These are phyloP conservation scores for Coelomomyces lativittatus DNA, from an alignment of 371 early-diverging fungal species.

Conservation along the genomic window DNA sequence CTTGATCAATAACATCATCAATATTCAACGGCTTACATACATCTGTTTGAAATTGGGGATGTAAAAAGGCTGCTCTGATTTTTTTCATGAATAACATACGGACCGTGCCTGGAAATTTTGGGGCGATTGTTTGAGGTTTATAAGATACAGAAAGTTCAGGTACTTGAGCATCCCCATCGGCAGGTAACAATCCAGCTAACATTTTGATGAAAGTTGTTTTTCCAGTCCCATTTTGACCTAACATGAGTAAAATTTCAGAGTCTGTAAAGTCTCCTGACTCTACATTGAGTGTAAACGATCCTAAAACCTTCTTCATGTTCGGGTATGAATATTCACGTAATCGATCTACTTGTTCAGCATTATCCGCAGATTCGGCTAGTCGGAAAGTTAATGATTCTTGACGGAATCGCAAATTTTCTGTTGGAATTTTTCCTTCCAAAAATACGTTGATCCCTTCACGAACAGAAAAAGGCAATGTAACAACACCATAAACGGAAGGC, in stretches of 20 bases:
- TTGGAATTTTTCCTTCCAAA: conserved; percentile 95
- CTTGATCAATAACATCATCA: conserved; percentile 84
- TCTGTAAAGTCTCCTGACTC: conserved; percentile 79
- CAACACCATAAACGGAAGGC: conserved; percentile 97
- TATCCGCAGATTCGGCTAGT: conserved; percentile 68
- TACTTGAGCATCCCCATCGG: conserved; percentile 58
- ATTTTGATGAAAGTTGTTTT: conserved; percentile 89
- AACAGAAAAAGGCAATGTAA: conserved; percentile 93
- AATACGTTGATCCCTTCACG: conserved; percentile 99
- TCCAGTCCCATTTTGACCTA: conserved; percentile 99
- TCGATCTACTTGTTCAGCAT: conserved; percentile 28
- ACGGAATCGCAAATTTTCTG: conserved; percentile 99
- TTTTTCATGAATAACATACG: conserved; percentile 85
- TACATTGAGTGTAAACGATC: conserved; percentile 70
- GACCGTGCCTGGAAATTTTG: conserved; percentile 90
- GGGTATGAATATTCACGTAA: conserved; percentile 67
- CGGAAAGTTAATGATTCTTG: conserved; percentile 89
- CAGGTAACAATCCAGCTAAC: conserved; percentile 72
- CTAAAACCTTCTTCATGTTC: conserved; percentile 59
- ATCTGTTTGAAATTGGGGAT: conserved; percentile 93
- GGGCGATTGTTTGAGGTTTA: conserved; percentile 98
- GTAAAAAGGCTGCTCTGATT: conserved; percentile 77
- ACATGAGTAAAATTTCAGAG: conserved; percentile 96
- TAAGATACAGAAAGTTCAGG: conserved; percentile 80
- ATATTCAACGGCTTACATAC: conserved; percentile 93